Evolutionary conservation across 2,329 filamentous ascomycete species (phyloP).

Genomic region (Colletotrichum incanum): DNA sequence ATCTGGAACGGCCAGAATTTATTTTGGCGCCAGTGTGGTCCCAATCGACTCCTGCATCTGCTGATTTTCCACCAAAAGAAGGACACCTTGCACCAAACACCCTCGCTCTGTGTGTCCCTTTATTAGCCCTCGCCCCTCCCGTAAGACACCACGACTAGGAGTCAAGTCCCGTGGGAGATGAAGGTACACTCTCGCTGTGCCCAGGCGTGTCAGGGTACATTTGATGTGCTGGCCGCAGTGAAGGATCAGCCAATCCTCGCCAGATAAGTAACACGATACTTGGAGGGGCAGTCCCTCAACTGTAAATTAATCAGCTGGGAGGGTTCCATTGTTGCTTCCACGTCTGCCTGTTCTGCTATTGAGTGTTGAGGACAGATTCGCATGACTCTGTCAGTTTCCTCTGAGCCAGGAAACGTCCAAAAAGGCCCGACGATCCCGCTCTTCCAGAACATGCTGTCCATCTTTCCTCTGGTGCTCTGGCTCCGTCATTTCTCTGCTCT

Average conservation of each 20-base stretch:
- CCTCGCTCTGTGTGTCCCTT: neutral
- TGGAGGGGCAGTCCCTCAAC: neutral
- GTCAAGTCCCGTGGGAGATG: neutral
- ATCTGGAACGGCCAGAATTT: slow-evolving; percentile 34
- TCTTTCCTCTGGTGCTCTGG: neutral
- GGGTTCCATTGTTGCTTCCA: slow-evolving; percentile 21
- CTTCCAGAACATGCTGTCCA: neutral
- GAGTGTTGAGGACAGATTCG: slow-evolving; percentile 38
- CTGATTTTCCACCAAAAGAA: slow-evolving; percentile 44
- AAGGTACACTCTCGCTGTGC: slow-evolving; percentile 2
- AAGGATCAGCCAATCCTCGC: slow-evolving; percentile 41
- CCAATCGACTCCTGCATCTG: slow-evolving; percentile 42
- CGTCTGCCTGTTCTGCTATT: slow-evolving; percentile 15
- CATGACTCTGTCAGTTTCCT: slow-evolving; percentile 21
- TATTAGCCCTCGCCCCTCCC: slow-evolving; percentile 10
- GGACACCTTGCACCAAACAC: slow-evolving; percentile 43
- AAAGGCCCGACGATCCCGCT: slow-evolving; percentile 32
- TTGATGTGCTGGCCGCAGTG: slow-evolving; percentile 14
- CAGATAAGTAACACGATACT: slow-evolving; percentile 38
- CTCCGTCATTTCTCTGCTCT: slow-evolving; percentile 11
- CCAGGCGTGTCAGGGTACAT: slow-evolving; percentile 14
- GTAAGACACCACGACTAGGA: slow-evolving; percentile 11
- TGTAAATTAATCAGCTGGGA: slow-evolving; percentile 36
- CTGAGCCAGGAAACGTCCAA: slow-evolving; percentile 20
- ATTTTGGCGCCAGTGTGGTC: slow-evolving; percentile 39